Evolutionary conservation across 306 rosid species (phyloP).

Genomic region (Trichosanthes cucumerina): DNA sequence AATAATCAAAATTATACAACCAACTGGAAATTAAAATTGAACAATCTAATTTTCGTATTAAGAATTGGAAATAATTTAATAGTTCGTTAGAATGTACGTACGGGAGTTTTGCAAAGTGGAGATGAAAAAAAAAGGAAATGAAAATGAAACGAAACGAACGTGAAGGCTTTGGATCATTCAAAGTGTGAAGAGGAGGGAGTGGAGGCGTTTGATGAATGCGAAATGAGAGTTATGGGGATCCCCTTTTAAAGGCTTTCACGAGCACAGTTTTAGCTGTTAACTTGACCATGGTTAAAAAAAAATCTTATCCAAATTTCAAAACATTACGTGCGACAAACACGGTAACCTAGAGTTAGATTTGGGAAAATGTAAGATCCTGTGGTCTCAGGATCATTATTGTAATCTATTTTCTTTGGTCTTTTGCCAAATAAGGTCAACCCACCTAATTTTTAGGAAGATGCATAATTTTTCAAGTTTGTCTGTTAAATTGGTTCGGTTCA

Average conservation of each 20-base stretch:
- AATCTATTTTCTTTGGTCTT: not conserved
- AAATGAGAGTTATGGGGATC: not conserved
- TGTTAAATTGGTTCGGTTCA: too few relatives aligned
- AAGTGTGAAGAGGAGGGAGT: not conserved
- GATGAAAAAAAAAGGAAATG: not conserved
- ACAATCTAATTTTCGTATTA: not conserved
- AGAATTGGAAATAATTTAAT: not conserved
- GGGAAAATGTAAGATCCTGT: not conserved
- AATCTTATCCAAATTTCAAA: not conserved
- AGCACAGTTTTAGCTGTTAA: not conserved
- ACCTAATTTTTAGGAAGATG: not conserved
- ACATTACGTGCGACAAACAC: not conserved
- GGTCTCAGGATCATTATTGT: not conserved
- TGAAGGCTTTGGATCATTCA: too few relatives aligned
- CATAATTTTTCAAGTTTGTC: not conserved
- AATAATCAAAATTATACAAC: not conserved
- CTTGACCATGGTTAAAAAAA: not conserved
- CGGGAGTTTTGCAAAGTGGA: not conserved
- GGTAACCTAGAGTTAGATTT: not conserved
- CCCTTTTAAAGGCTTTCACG: not conserved
- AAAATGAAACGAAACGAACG: not conserved
- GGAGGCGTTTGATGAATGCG: not conserved
- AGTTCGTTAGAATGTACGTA: not conserved
- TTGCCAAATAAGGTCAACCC: not conserved
- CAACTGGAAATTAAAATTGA: not conserved